Evolutionary conservation across 1,284 basidiomycete species (phyloP).

Genomic region (Schizophyllum amplum): DNA sequence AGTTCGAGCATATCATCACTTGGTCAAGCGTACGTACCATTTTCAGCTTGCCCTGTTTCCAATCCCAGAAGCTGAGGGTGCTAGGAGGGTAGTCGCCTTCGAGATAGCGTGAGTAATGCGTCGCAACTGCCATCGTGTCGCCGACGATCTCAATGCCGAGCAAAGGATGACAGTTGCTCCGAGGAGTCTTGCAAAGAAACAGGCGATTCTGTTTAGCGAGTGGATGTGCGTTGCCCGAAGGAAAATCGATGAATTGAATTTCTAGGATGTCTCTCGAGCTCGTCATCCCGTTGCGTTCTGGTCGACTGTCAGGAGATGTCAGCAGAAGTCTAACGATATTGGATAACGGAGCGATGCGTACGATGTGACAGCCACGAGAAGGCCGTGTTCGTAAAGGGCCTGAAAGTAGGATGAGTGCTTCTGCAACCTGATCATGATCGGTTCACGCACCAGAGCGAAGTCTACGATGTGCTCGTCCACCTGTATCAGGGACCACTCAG

Average conservation of each 20-base stretch:
- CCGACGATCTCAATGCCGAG: constrained; percentile 15
- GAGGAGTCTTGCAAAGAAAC: constrained; percentile 2
- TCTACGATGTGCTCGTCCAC: background rate
- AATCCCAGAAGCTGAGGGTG: constrained; percentile 10
- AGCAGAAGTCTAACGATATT: background rate
- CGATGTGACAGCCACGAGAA: background rate
- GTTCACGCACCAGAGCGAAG: background rate
- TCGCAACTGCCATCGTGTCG: constrained; percentile 9
- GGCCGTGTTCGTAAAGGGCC: background rate
- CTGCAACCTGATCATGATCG: background rate
- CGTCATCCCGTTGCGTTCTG: background rate
- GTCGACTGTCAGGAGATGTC: background rate
- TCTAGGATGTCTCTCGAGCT: constrained; percentile 2
- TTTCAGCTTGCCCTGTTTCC: constrained; percentile 9
- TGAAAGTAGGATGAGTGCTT: background rate
- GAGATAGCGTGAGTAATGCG: constrained; percentile 4
- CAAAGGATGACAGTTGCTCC: background rate
- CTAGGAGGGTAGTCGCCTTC: background rate
- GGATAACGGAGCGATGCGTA: background rate
- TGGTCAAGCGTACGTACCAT: constrained; percentile 7
- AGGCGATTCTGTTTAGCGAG: constrained; percentile 7
- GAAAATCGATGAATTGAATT: constrained; percentile 9
- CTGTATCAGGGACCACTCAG: background rate
- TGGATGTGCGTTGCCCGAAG: constrained; percentile 11
- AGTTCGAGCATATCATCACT: background rate